Evolutionary conservation across 176 grass and related monocot species (phyloP), one percentile per base, ranked within the genome.

Genomic region (Guadua angustifolia): DNA sequence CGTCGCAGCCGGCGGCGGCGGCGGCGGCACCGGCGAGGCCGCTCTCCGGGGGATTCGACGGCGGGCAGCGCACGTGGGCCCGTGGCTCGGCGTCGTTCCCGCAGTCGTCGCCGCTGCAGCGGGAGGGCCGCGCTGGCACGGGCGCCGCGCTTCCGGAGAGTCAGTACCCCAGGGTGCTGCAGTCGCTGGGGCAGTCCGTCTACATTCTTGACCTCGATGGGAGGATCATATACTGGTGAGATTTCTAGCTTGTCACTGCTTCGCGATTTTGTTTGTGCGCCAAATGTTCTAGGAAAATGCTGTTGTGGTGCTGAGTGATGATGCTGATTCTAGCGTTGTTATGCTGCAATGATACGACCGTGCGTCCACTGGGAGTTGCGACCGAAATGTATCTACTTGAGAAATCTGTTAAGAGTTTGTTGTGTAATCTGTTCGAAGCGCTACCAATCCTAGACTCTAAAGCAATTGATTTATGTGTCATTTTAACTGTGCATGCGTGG

Each of bases 221-320:
- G 19, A 80, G 86, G 78, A 99, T 99, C 81, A 96, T 96, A 72
- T 99, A 92, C 86, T 99, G 97, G 95, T 95, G 57, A 87, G 83
- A 60, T 94, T 82, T 58, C 73, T 92, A 16, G 18, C 32, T 40
- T 35, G 70, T 76, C 62, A 36, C 36, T 2, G 9, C 84, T 43
- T 69, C 26, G 84, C 77, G 7, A 25, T 71, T 83, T 83, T 45
- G 9, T 24, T 58, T 64, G 55, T 81, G 25, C 38, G 8, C 14
- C n/a, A 73, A 40, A 42, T 39, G 24, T 66, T 66, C 4, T 18
- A 53, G 8, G 70, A 76, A 74, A 75, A 85, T 89, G 59, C 60
- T 17, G 21, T 40, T 16, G 21, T 33, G 57, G 5, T 71, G 51
- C n/a, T 49, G 22, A 69, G 38, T 77, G 42, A 24, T 26, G 68